Evolutionary conservation across 371 early-diverging fungal genomes (phyloP), one percentile per base, ranked within the genome.

Genomic region (Rhizomucor pusillus): DNA sequence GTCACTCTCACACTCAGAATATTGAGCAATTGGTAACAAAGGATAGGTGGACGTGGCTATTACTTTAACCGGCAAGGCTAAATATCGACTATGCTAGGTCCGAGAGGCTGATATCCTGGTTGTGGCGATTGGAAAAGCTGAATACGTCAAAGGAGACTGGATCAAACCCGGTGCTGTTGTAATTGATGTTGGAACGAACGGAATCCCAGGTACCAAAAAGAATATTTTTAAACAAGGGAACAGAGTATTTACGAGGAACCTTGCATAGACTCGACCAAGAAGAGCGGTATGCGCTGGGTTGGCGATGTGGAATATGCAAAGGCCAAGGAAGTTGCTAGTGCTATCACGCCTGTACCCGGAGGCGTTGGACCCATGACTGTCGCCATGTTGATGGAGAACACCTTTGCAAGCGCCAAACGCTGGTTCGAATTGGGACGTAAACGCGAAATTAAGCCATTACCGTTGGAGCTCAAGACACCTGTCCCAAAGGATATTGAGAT

Each of bases 281-380:
- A 92, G 71, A 75, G 87, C 3, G 96, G 96, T 19, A 77, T 82
- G 43, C 85, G 91, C 35, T 88, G 86, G 82, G 94, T 93, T 18
- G 97, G 97, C 45, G 97, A 97, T 67, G 95, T 95, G 16, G 90
- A 94, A 22, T 94, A 79, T 63, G 81, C 82, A 1, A 68, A 62
- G 10, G 93, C 91, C 6, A 54, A 59, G n/a, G 39, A 80, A 43
- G 84, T 87, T 4, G 95, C 94, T 0, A 76, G 87, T 5, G 79
- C 80, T 39, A 92, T 95, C 60, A 95, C 96, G 1, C 95, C 97
- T 2, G 97, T 97, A 14, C 97, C 97, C 25, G 97, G 97, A 11
- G 97, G 95, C 53, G 95, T 95, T 9, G 97, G 96, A 0, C 97
- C 97, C 10, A 94, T 97, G 96, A 95, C 97, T 3, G 96, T 97